Percentiles rank a stretch among this genome's conserved stretches.
These are phyloP conservation scores for Dactylonectria estremocensis DNA, from an alignment of 2,329 filamentous ascomycete species.

Conservation along the genomic window DNA sequence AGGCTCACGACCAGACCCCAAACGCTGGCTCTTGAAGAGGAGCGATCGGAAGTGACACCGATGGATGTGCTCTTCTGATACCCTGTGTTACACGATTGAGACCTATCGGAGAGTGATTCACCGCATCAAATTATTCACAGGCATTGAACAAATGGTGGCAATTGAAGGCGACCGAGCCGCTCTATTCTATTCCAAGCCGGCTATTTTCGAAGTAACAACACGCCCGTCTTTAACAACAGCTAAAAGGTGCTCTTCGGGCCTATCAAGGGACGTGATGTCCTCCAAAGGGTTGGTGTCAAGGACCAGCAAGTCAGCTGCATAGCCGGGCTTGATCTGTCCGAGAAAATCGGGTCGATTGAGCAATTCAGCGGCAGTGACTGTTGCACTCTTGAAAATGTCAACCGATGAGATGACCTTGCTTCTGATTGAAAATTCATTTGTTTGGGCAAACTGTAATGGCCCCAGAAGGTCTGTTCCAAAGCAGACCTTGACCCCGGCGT, in stretches of 20 bases:
- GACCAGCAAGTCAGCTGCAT: conserved; percentile 68
- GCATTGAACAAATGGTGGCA: too few species aligned
- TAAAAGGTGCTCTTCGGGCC: conserved; percentile 62
- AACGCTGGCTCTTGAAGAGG: too few species aligned
- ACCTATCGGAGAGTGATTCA: too few species aligned
- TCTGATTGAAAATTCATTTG: conserved; percentile 52
- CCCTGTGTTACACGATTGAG: too few species aligned
- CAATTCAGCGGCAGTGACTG: conserved; percentile 66
- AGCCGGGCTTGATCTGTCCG: conserved; percentile 66
- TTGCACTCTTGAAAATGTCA: conserved; percentile 50
- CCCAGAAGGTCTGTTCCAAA: conserved; percentile 63
- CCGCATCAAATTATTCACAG: too few species aligned
- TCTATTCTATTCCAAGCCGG: too few species aligned
- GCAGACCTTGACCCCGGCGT: conserved; percentile 69
- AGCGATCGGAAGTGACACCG: too few species aligned
- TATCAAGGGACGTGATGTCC: conserved; percentile 67
- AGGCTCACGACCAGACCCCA: too few species aligned
- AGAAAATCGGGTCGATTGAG: conserved; percentile 62
- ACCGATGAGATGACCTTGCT: conserved; percentile 39
- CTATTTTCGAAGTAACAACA: too few species aligned
- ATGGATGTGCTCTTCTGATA: too few species aligned
- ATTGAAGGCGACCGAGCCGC: too few species aligned
- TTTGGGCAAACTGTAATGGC: conserved; percentile 50
- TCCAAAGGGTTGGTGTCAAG: conserved; percentile 68
- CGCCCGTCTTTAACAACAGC: conserved; percentile 69